Percentiles rank a stretch among this genome's conserved stretches.
Evolutionary conservation across 768 basidiomycete species (phyloP).

Genomic region (Amanita rimosa): DNA sequence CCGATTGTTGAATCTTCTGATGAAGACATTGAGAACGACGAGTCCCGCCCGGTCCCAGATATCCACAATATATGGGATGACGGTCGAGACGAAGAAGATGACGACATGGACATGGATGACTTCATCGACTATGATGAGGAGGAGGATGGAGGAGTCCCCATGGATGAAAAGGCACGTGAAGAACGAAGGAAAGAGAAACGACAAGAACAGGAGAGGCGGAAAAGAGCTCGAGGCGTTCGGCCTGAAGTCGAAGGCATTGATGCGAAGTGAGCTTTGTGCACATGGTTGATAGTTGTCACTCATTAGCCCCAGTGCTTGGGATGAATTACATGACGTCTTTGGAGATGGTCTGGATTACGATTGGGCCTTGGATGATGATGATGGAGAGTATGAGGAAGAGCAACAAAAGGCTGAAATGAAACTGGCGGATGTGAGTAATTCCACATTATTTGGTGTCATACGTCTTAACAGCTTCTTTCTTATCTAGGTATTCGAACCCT

Average conservation of each 20-base stretch:
- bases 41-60: constrained; percentile 50
- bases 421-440: constrained; percentile 62
- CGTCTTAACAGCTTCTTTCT: constrained; percentile 4
- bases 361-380: constrained; percentile 84
- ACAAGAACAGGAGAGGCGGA: constrained; percentile 58
- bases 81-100: constrained; percentile 59
- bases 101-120: constrained; percentile 65
- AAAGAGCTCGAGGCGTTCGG: constrained; percentile 41
- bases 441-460: constrained; percentile 6
- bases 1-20: constrained; percentile 62
- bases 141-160: constrained; percentile 56
- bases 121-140: constrained; percentile 80
- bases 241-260: constrained; percentile 74
- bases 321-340: constrained; percentile 92
- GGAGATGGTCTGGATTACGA: constrained; percentile 96
- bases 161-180: constrained; percentile 70
- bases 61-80: constrained; percentile 81
- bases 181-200: constrained; percentile 59
- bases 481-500: constrained; percentile 88
- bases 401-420: constrained; percentile 63
- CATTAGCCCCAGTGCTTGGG: constrained; percentile 64
- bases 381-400: constrained; percentile 34
- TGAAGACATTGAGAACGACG: constrained; percentile 56
- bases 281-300: constrained; percentile 4
- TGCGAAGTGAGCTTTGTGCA: constrained; percentile 48